phyloP scores from a whole-genome alignment of 2,329 filamentous ascomycete genomes.

The Monilinia polystroma region DNA sequence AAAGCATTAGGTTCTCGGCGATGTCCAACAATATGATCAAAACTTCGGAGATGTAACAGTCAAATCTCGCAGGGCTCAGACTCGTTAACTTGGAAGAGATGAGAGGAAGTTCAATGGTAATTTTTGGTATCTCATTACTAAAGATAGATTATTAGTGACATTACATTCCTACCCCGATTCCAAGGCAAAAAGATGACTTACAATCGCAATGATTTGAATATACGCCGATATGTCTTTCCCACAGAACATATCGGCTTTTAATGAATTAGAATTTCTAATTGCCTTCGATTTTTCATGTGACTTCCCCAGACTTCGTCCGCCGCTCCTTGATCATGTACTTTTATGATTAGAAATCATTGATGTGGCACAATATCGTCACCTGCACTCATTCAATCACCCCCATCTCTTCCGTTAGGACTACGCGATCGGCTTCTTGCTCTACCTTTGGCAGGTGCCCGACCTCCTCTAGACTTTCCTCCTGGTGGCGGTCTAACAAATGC shows the following conservation, averaged over 20 bases:
- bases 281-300: neutral
- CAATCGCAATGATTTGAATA: constrained; percentile 17
- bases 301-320: constrained; percentile 7
- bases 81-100: neutral
- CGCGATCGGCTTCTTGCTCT: constrained; percentile 40
- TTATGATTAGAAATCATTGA: constrained; percentile 15
- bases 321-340: neutral
- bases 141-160: constrained; percentile 9
- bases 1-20: constrained; percentile 1
- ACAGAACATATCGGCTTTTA: constrained; percentile 23
- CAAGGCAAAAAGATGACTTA: constrained; percentile 17
- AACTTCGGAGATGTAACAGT: constrained; percentile 19
- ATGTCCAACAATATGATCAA: constrained; percentile 12
- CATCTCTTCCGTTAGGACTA: constrained; percentile 38
- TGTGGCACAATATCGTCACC: constrained; percentile 14
- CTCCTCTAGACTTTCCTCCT: constrained; percentile 48
- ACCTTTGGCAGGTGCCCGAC: constrained; percentile 39
- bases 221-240: constrained; percentile 23
- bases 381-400: constrained; percentile 31
- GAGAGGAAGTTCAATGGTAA: neutral
- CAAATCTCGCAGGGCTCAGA: constrained; percentile 8
- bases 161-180: neutral
- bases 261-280: neutral
- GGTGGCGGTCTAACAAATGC: constrained; percentile 80
- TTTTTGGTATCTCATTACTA: constrained; percentile 10